These are phyloP conservation scores for Sutorius eximius DNA, from an alignment of 1,284 basidiomycete species.

Conservation along the genomic window DNA sequence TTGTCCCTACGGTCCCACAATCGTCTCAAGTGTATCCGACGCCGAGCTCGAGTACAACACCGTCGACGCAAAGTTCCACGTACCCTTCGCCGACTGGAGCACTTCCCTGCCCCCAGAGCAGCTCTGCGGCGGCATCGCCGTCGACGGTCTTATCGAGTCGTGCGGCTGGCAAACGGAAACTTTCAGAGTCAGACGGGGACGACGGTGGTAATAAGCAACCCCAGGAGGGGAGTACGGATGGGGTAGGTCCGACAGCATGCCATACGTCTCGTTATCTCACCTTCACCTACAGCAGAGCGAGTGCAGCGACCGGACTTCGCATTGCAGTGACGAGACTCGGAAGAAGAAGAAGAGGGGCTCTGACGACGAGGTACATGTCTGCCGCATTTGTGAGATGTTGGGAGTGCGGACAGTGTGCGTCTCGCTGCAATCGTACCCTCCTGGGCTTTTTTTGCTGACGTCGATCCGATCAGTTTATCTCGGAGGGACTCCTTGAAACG, in stretches of 20 bases:
- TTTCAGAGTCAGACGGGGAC: not conserved
- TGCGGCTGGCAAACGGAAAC: not conserved
- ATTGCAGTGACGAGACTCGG: not conserved
- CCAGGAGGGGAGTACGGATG: too few species aligned
- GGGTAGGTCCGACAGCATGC: not conserved
- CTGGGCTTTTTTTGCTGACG: not conserved
- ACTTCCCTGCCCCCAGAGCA: not conserved
- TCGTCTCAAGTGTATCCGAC: not conserved
- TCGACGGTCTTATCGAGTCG: not conserved
- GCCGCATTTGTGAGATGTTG: not conserved
- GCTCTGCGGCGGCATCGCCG: not conserved
- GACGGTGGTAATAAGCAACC: not conserved
- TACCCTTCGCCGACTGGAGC: not conserved
- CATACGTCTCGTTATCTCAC: not conserved
- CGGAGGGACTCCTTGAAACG: slow-evolving; percentile 9
- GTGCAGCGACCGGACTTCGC: not conserved
- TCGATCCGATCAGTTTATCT: slow-evolving; percentile 3
- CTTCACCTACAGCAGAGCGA: not conserved
- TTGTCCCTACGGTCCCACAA: not conserved
- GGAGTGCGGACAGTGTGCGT: not conserved
- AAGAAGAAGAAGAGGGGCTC: not conserved
- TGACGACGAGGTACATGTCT: not conserved
- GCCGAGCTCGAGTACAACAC: not conserved
- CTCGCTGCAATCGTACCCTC: not conserved
- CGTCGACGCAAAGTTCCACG: not conserved